phyloP scores from a whole-genome alignment of 2,329 filamentous ascomycete species.

The Aspergillus spinulosporus region DNA sequence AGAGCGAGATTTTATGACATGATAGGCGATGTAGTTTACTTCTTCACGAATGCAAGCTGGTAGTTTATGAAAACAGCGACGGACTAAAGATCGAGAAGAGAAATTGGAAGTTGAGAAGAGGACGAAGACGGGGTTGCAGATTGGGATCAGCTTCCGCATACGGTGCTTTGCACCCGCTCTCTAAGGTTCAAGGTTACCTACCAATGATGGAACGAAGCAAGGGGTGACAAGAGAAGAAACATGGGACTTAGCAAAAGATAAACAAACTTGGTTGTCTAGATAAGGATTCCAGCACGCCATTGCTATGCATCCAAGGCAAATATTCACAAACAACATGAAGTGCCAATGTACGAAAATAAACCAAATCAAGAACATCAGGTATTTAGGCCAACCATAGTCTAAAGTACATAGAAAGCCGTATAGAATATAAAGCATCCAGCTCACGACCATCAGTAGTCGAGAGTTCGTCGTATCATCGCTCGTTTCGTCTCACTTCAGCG shows the following conservation, averaged over 20 bases:
- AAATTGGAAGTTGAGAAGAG: background rate
- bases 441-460: background rate
- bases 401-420: slow-evolving; percentile 8
- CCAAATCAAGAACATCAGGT: slow-evolving; percentile 3
- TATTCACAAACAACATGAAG: background rate
- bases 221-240: background rate
- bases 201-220: slow-evolving; percentile 1
- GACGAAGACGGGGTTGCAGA: slow-evolving; percentile 4
- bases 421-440: slow-evolving; percentile 13
- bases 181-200: background rate
- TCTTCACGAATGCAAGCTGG: background rate
- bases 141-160: slow-evolving; percentile 6
- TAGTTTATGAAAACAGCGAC: slow-evolving; percentile 1
- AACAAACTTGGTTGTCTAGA: slow-evolving; percentile 6
- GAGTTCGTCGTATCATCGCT: slow-evolving; percentile 19
- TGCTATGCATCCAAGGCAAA: slow-evolving; percentile 22
- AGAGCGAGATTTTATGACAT: slow-evolving; percentile 1
- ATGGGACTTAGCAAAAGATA: background rate
- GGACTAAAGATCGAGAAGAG: background rate
- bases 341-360: background rate
- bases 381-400: background rate
- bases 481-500: slow-evolving; percentile 17
- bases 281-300: slow-evolving; percentile 12
- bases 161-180: background rate
- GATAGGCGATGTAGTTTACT: background rate